phyloP scores from a whole-genome alignment of 495 filamentous ascomycete species.

The Lophiostoma macrostomum region DNA sequence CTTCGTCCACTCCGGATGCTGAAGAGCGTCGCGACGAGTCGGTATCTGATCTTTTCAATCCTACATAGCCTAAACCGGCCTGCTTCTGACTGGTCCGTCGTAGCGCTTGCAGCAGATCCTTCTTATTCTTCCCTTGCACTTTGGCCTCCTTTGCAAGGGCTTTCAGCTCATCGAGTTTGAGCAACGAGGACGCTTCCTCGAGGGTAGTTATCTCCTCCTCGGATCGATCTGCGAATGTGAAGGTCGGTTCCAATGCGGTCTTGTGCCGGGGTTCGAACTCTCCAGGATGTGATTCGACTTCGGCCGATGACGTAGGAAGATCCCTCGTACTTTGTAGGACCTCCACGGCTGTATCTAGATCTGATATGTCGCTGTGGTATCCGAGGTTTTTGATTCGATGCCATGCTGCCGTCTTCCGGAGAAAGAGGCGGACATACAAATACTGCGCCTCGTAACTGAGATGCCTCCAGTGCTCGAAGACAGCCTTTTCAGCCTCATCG shows the following conservation, averaged over 20 bases:
- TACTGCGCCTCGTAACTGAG: slow-evolving; percentile 88
- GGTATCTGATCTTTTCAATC: slow-evolving; percentile 32
- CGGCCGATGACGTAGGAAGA: slow-evolving; percentile 44
- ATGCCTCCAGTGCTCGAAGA: slow-evolving; percentile 73
- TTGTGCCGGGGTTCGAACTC: slow-evolving; percentile 49
- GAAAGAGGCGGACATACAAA: slow-evolving; percentile 80
- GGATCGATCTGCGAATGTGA: slow-evolving; percentile 77
- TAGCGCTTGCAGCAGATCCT: slow-evolving; percentile 69
- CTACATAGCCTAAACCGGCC: slow-evolving; percentile 53
- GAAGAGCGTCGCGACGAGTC: slow-evolving; percentile 28
- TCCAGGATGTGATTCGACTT: slow-evolving; percentile 45
- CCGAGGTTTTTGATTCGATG: slow-evolving; percentile 74
- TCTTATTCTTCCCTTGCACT: slow-evolving; percentile 85
- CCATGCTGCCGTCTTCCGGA: slow-evolving; percentile 93
- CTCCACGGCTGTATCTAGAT: slow-evolving; percentile 62
- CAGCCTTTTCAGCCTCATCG: slow-evolving; percentile 68
- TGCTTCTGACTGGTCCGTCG: slow-evolving; percentile 70
- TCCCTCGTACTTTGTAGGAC: slow-evolving; percentile 52
- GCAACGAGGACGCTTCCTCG: slow-evolving; percentile 78
- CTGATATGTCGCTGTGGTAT: slow-evolving; percentile 79
- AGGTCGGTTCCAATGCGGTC: slow-evolving; percentile 49
- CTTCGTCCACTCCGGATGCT: slow-evolving; percentile 15
- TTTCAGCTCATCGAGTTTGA: slow-evolving; percentile 85
- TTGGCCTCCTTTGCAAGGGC: slow-evolving; percentile 80
- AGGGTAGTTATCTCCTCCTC: slow-evolving; percentile 69